Base-by-base conservation (phyloP, 805 yeast species). In the Wickerhamomyces chaumierensis region DNA sequence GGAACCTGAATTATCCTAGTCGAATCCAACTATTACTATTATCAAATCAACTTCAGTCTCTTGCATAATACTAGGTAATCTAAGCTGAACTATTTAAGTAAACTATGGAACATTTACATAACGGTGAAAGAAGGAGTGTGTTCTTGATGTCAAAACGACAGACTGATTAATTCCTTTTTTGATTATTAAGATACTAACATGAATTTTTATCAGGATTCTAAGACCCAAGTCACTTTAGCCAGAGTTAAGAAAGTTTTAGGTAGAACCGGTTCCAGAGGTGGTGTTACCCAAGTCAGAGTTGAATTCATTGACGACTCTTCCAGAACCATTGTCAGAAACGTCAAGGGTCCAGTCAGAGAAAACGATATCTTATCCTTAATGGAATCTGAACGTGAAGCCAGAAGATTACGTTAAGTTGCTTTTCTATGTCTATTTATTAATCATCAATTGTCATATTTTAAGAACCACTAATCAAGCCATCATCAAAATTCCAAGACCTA, bases 231-330 rank as follows among this genome's bases (percentile, higher is more conserved):
- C 64, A 92, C 95, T 77, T 85, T 90, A 73, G 98, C 97, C 69
- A 90, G 90, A 80, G 98, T 90, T 67, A 86, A 86, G 74, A 92
- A 90, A 78, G 97, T 90, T 70, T 80, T 90, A 73, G 97, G 97
- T 71, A 90, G 98, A 76, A 90, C 98, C 81, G 98, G 98, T 69
- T 90, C 98, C 69, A 90, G 97, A 77, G 97, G 97, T 83, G 96
- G 96, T 78, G 95, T 85, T 71, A 85, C 95, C 73, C 95, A 85
- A 73, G 95, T 86, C 72, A 85, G 95, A 72, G 95, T 85, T 64
- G 95, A 85, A 73, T 86, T 85, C 81, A 75, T 85, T 67, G 95
- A 86, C 64, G 95, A 86, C 69, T 75, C 88, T 63, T 75, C 92
- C 71, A 83, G 95, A 78, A 81, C 92, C 64, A 85, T 85, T 62